phyloP scores from a whole-genome alignment of 768 basidiomycete genomes.

The Sarcomyxa edulis region DNA sequence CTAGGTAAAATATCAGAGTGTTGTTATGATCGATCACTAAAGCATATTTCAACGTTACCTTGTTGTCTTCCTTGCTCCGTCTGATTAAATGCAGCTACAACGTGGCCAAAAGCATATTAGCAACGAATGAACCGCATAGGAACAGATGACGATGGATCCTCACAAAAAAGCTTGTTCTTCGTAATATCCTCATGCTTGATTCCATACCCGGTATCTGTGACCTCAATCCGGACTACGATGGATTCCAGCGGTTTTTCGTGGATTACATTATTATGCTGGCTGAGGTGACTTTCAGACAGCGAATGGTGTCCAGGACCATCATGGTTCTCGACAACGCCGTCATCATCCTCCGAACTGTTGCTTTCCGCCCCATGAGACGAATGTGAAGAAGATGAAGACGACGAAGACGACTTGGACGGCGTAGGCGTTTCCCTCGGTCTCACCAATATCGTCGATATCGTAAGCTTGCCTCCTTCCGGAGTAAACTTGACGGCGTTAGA shows the following conservation, averaged over 20 bases:
- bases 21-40: background rate
- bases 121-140: no score
- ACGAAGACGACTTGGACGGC: no score
- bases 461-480: constrained; percentile 46
- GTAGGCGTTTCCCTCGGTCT: constrained; percentile 18
- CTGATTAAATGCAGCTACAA: constrained; percentile 50
- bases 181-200: constrained; percentile 56
- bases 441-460: constrained; percentile 49
- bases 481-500: constrained; percentile 65
- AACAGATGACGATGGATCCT: constrained; percentile 14
- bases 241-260: constrained; percentile 35
- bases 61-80: constrained; percentile 47
- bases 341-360: background rate
- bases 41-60: constrained; percentile 9
- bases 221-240: constrained; percentile 64
- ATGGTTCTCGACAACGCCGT: background rate
- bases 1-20: constrained; percentile 4
- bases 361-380: no score
- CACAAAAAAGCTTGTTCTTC: constrained; percentile 54
- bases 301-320: background rate
- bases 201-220: constrained; percentile 61
- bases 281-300: no score
- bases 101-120: constrained; percentile 3
- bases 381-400: no score
- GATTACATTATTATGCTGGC: constrained; percentile 41